These are phyloP conservation scores for Paramecium sexaurelia DNA, from an alignment of 73 alveolate species.

Conservation along the genomic window DNA sequence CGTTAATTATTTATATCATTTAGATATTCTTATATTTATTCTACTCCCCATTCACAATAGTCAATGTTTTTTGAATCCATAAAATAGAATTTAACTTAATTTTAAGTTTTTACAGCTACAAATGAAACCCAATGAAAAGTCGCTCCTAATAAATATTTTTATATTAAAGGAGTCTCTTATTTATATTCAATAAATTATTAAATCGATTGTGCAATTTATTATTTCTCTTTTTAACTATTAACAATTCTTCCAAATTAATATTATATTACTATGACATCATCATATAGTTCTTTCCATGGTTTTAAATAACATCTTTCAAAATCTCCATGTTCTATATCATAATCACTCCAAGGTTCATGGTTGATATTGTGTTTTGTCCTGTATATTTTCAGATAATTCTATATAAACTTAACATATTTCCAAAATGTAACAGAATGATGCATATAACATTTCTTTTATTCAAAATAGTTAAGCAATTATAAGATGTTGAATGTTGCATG, in stretches of 20 bases:
- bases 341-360: constrained; percentile 44
- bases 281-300: constrained; percentile 2
- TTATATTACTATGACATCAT: not conserved
- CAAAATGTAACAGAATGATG: not conserved
- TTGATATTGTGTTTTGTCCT: not conserved
- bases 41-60: not conserved
- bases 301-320: constrained; percentile 43
- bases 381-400: not conserved
- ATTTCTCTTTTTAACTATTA: not conserved
- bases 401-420: not conserved
- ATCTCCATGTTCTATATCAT: constrained; percentile 45
- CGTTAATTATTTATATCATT: not conserved
- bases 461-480: not conserved
- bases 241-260: constrained; percentile 33
- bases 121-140: constrained; percentile 51
- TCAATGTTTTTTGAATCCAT: constrained; percentile 20
- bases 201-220: not conserved
- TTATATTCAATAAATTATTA: not conserved
- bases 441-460: not conserved
- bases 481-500: constrained; percentile 25
- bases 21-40: not conserved
- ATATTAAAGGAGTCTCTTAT: not conserved
- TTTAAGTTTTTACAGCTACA: not conserved
- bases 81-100: not conserved
- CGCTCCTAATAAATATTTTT: not conserved